Base-by-base conservation (phyloP, 805 yeast genomes). In the Millerago galiae region DNA sequence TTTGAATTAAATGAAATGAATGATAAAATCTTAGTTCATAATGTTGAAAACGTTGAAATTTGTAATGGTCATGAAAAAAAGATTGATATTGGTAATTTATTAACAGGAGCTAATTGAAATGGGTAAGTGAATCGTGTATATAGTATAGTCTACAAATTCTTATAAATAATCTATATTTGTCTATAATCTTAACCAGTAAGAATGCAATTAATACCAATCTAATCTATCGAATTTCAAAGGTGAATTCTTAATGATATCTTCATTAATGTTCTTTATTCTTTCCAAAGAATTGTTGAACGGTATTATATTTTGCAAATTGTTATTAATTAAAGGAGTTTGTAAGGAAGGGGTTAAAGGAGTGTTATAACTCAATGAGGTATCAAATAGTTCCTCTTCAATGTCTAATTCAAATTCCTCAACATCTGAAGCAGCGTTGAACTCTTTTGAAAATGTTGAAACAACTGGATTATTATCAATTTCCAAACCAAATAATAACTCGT, bases 21-120 rank as follows among this genome's bases (percentile, higher is more conserved):
- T 56, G 70, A 74, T 44, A 57, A 67, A 45, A 74, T 83, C 24
- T 37, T 67, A 6, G 84, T 78, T 8, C 86, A 82, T 55, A 79
- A 84, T 2, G 70, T 83, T 25, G 90, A 83, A 49, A 72, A 79
- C 51, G 68, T 83, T 46, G 81, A 80, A 45, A 66, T 81, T 35
- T 62, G 75, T 15, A 83, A 79, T 52, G 69, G 59, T 35, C 62
- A 38, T 18, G 43, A 44, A 15, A 34, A 35, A 11, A 41, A 44
- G 15, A 30, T 44, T 30, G 32, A 40, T 30, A 45, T 48, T 26
- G 46, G 44, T 11, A 17, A 12, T 18, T 35, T 14, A n/a, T 14
- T 31, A 10, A 15, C 15, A 5, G 28, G 28, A 21, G 24, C 24
- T 26, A 31, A 14, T 4, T 5, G 9, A 8, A n/a, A 15, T n/a